A percentile compares a stretch with the other conserved stretches of the same genome.
phyloP scores from a whole-genome alignment of 169 alveolate species.

The Cryptosporidium bovis region DNA sequence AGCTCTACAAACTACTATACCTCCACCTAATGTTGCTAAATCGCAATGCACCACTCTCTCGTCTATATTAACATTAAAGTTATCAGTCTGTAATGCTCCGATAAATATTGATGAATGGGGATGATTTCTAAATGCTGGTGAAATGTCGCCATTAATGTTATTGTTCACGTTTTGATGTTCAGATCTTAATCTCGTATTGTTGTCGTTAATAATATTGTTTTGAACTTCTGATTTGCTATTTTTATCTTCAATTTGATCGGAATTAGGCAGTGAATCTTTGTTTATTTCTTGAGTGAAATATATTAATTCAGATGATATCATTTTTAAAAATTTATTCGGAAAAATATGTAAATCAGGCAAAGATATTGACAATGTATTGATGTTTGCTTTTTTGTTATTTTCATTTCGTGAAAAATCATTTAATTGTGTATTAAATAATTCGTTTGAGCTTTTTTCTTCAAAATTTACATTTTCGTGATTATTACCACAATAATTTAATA shows the following conservation, averaged over 20 bases:
- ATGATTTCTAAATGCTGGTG: slow-evolving; percentile 32
- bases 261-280: background rate
- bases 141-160: slow-evolving; percentile 4
- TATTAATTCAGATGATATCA: slow-evolving; percentile 50
- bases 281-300: background rate
- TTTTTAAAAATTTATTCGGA: slow-evolving; percentile 27
- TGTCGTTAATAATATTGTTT: background rate
- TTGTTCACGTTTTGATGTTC: background rate
- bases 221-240: background rate
- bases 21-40: slow-evolving; percentile 81
- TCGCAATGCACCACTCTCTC: slow-evolving; percentile 43
- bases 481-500: background rate
- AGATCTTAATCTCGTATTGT: background rate
- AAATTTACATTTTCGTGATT: background rate
- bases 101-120: slow-evolving; percentile 62
- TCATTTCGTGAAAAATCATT: slow-evolving; percentile 12
- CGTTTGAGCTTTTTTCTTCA: background rate
- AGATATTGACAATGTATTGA: slow-evolving; percentile 27
- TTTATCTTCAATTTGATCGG: background rate
- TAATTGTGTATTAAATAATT: background rate
- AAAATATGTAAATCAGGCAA: slow-evolving; percentile 61
- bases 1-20: slow-evolving; percentile 88
- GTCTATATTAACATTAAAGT: slow-evolving; percentile 52
- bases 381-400: background rate
- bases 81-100: slow-evolving; percentile 35